A percentile compares a stretch with the other conserved stretches of the same genome.
Conservation (phyloP, 2,329 filamentous ascomycete species). For the Magnaporthiopsis rhizophila region DNA sequence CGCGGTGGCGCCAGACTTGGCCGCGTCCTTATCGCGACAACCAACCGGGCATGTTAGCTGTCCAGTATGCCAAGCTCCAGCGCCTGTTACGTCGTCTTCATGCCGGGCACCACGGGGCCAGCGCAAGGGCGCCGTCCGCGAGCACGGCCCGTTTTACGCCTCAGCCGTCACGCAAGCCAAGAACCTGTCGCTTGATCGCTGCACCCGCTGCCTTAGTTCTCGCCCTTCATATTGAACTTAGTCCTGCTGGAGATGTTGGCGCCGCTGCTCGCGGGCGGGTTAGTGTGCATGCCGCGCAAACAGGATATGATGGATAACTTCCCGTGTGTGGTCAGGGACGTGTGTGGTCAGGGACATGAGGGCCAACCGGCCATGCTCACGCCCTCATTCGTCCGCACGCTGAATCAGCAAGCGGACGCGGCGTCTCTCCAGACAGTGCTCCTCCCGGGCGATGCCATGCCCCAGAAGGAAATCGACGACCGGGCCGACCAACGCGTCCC, state of each 20-base stretch:
- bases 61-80: no score
- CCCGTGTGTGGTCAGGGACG: no score
- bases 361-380: no score
- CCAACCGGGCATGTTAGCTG: neutral
- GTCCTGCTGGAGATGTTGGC: conserved; percentile 23
- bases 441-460: no score
- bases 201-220: conserved; percentile 2
- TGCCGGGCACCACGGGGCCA: conserved; percentile 48
- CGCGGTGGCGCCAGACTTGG: neutral
- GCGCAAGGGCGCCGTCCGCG: conserved; percentile 36
- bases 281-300: neutral
- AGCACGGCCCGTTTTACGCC: neutral
- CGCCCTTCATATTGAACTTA: conserved; percentile 3
- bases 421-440: no score
- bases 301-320: neutral
- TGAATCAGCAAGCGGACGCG: no score
- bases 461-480: no score
- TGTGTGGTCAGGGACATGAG: no score
- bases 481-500: neutral
- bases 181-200: no score
- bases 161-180: neutral
- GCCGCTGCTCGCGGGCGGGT: conserved; percentile 26
- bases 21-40: neutral
- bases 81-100: conserved; percentile 39
- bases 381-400: no score